Conservation (phyloP, 2,329 filamentous ascomycete species). For the Plenodomus tracheiphilus region DNA sequence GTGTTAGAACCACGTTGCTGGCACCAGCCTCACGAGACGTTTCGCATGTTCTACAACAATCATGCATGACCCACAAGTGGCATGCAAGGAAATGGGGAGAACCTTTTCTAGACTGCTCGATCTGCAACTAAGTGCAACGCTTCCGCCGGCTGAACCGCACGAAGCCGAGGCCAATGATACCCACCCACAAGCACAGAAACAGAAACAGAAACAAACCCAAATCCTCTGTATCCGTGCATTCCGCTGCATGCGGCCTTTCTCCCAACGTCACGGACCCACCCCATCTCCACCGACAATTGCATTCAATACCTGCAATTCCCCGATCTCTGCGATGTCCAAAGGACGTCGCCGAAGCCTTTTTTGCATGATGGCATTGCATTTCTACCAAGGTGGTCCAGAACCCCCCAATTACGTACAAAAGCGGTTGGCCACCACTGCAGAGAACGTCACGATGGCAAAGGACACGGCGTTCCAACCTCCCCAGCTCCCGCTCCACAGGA, state of each 20-base stretch:
- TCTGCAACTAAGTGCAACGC: slow-evolving; percentile 22
- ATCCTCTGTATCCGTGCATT: slow-evolving; percentile 10
- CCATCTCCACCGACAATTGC: background rate
- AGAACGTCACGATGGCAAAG: slow-evolving; percentile 35
- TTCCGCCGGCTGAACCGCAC: slow-evolving; percentile 22
- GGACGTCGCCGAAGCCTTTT: background rate
- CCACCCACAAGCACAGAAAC: slow-evolving; percentile 10
- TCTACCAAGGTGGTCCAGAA: slow-evolving; percentile 11
- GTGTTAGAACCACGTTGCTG: slow-evolving; percentile 20
- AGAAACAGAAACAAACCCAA: slow-evolving; percentile 12
- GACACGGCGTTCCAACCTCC: slow-evolving; percentile 17
- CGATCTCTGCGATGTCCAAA: slow-evolving; percentile 7
- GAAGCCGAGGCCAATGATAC: slow-evolving; percentile 28
- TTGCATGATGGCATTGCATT: slow-evolving; percentile 27
- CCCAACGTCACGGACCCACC: slow-evolving; percentile 20
- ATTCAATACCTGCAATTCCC: slow-evolving; percentile 3
- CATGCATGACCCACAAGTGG: too few relatives aligned
- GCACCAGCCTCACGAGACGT: slow-evolving; percentile 8
- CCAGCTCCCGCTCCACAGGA: slow-evolving; percentile 16
- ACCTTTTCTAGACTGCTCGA: slow-evolving; percentile 29
- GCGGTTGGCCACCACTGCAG: slow-evolving; percentile 7
- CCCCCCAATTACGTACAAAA: slow-evolving; percentile 29
- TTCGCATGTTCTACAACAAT: slow-evolving; percentile 14
- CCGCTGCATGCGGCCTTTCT: slow-evolving; percentile 14
- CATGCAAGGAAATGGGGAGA: slow-evolving; percentile 26